A percentile compares a stretch with the other conserved stretches of the same genome.
Evolutionary conservation across 257 asterid species (phyloP).

Genomic region (Lycium ferocissimum): DNA sequence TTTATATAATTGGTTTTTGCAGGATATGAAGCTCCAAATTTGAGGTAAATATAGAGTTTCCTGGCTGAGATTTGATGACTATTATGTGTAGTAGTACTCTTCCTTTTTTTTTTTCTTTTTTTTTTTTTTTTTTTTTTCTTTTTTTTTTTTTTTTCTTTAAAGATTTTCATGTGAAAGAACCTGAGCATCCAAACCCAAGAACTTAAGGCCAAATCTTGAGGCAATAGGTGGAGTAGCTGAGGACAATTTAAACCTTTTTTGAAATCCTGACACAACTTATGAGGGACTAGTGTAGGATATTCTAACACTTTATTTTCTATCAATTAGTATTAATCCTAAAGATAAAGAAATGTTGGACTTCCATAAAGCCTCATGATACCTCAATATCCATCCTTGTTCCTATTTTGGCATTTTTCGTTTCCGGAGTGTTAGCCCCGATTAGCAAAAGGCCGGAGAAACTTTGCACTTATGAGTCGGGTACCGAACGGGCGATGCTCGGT

Average conservation of each 20-base stretch:
- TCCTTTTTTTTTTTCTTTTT: neutral
- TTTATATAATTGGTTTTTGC: slow-evolving; percentile 28
- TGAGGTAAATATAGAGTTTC: slow-evolving; percentile 52
- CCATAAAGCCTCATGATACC: neutral
- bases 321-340: neutral
- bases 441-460: neutral
- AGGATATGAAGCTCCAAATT: slow-evolving; percentile 69
- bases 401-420: neutral
- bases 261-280: neutral
- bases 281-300: neutral
- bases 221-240: neutral
- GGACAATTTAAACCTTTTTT: neutral
- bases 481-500: neutral
- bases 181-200: neutral
- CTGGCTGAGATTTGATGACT: neutral
- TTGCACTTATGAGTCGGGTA: neutral
- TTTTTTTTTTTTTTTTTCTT: neutral
- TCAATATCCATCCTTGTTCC: neutral
- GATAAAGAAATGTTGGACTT: neutral
- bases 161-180: neutral
- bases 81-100: neutral
- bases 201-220: neutral
- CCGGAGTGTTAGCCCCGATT: neutral
- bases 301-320: neutral
- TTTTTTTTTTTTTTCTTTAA: neutral